Evolutionary conservation across 176 grass and related monocot species (phyloP).

Genomic region (Ensete glaucum): DNA sequence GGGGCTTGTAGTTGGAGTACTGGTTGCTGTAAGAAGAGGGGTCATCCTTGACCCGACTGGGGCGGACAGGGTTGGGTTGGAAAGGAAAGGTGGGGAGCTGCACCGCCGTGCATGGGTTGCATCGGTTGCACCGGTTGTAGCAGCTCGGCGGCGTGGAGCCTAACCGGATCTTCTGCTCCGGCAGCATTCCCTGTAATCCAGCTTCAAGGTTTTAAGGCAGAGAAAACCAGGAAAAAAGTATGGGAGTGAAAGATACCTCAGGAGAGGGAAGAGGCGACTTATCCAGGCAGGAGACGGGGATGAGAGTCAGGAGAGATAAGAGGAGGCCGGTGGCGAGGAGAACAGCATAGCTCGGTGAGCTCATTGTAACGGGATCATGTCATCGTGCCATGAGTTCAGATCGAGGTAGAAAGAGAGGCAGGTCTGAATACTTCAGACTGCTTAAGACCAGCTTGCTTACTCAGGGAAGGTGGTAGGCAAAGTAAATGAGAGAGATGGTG

Average conservation of each 20-base stretch:
- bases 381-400: neutral
- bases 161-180: slow-evolving; percentile 60
- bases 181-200: slow-evolving; percentile 24
- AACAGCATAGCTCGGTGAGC: slow-evolving; percentile 24
- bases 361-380: slow-evolving; percentile 62
- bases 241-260: slow-evolving; percentile 31
- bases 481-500: neutral
- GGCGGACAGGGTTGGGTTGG: neutral
- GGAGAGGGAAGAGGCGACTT: slow-evolving; percentile 18
- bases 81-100: slow-evolving; percentile 48
- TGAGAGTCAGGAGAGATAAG: slow-evolving; percentile 18
- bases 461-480: slow-evolving; percentile 7
- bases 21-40: slow-evolving; percentile 22
- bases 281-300: slow-evolving; percentile 31
- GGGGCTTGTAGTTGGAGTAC: slow-evolving; percentile 93
- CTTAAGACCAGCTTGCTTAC: neutral
- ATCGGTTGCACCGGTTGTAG: slow-evolving; percentile 70
- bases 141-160: slow-evolving; percentile 91
- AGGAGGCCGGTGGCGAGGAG: neutral
- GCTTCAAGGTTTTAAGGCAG: neutral
- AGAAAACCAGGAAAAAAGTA: neutral
- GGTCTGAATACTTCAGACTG: neutral
- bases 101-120: slow-evolving; percentile 79
- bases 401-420: too few species aligned
- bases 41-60: neutral